Evolutionary conservation across 2,329 filamentous ascomycete genomes (phyloP).

Genomic region (Parascedosporium putredinis): DNA sequence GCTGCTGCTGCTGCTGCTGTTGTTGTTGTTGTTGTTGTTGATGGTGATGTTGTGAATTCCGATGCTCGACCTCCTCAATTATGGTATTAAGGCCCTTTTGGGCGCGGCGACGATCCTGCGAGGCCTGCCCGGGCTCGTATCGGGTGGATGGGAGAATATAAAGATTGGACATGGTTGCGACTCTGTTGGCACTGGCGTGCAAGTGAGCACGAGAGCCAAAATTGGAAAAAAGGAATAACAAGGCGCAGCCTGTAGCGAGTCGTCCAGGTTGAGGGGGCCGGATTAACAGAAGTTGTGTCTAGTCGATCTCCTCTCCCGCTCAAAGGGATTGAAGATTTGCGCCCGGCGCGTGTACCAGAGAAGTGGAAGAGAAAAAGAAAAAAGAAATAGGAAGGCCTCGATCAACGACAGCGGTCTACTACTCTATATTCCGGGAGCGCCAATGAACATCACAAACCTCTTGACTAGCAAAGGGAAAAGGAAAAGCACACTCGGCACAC

Average conservation of each 20-base stretch:
- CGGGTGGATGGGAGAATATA: constrained; percentile 22
- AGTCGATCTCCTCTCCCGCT: constrained; percentile 2
- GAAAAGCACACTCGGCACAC: constrained; percentile 9
- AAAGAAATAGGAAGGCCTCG: constrained; percentile 9
- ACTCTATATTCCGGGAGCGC: constrained; percentile 20
- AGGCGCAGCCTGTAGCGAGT: background rate
- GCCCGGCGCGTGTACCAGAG: background rate
- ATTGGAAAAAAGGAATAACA: background rate
- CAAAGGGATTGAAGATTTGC: no score
- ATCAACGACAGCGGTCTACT: constrained; percentile 19
- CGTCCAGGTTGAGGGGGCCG: constrained; percentile 18
- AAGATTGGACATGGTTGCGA: constrained; percentile 37
- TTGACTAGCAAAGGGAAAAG: constrained; percentile 15
- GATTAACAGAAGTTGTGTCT: constrained; percentile 19
- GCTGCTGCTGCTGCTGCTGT: constrained; percentile 7
- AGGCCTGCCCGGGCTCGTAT: constrained; percentile 34
- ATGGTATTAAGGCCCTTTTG: constrained; percentile 51
- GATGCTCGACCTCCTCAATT: constrained; percentile 40
- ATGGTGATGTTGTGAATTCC: background rate
- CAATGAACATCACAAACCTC: constrained; percentile 11
- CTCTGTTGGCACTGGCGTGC: constrained; percentile 4
- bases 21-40: background rate
- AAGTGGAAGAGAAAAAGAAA: constrained; percentile 5
- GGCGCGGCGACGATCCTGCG: constrained; percentile 42
- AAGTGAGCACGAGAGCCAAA: background rate